Base-by-base conservation (phyloP, 2,329 filamentous ascomycete species). In the Monilinia aucupariae region DNA sequence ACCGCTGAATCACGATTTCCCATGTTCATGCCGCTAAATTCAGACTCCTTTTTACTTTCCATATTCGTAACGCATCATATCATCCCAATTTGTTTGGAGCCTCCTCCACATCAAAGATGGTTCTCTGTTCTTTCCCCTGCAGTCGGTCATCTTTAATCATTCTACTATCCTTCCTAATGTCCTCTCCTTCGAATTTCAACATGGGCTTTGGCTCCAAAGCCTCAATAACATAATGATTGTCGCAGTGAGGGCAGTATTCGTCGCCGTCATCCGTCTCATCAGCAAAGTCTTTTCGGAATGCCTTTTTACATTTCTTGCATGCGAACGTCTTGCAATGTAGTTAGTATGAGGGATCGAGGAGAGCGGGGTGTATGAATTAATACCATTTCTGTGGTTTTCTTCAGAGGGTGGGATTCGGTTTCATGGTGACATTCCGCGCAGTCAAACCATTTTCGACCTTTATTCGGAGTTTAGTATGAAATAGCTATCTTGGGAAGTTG, bases 271-370 rank as follows among this genome's bases (percentile, higher is more conserved):
- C 94, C 71, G 96, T 97, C 75, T 96, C 90, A 68, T 85, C 80
- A 52, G 89, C 89, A 20, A 47, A 59, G 72, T 99, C 91, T 75
- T 97, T 99, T 70, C 94, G 89, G 81, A 99, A 99, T 77, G 88
- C 92, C 78, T 99, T 99, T 71, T 89, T 92, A 86, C 94, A 99
- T 80, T 99, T 99, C 73, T 99, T 99, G 84, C 94, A 99, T 59
- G 91, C 91, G 73, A 99, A 97, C 45, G 81, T 84, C 75, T 78
- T 55, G 30, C n/a, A 15, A 4, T 37, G 30, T 39, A 6, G 12
- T 37, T 34, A 50, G 55, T 48, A 32, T 58, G 54, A 62, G 54
- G 52, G 54, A 54, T 45, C 37, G 53, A 49, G 53, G 47, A 56
- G 41, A 59, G 30, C 30, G 49, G 37, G 53, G 50, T 37, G 61